phyloP scores from a whole-genome alignment of 495 filamentous ascomycete species.

The Aspergillus sclerotiicarbonarius region DNA sequence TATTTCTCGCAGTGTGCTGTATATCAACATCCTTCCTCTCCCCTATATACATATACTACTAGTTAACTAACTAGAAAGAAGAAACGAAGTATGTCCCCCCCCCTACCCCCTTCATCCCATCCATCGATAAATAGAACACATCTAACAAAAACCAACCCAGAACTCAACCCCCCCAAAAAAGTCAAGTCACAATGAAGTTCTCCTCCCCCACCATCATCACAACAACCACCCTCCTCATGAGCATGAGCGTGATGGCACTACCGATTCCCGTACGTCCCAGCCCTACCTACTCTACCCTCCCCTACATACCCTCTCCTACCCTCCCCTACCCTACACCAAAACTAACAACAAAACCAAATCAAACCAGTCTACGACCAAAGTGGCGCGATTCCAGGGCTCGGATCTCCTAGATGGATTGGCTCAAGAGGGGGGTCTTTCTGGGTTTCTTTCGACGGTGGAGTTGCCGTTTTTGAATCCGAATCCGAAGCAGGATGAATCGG shows the following conservation, averaged over 20 bases:
- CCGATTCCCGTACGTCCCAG: constrained; percentile 16
- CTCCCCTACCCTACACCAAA: background rate
- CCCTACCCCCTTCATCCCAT: too few species aligned
- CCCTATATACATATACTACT: too few species aligned
- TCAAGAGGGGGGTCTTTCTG: constrained; percentile 2
- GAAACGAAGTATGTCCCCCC: too few species aligned
- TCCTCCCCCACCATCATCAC: constrained; percentile 6
- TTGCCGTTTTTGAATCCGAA: constrained; percentile 2
- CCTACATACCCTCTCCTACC: background rate
- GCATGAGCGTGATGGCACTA: constrained; percentile 6
- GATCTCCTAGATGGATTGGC: constrained; percentile 1
- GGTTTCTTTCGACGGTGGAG: background rate
- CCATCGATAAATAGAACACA: too few species aligned
- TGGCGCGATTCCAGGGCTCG: background rate
- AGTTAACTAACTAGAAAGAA: too few species aligned
- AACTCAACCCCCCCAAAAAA: background rate
- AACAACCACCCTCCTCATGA: constrained; percentile 7
- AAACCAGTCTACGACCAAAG: background rate
- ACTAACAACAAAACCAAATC: background rate
- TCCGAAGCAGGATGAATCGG: background rate
- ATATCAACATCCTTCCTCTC: too few species aligned
- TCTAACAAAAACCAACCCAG: background rate
- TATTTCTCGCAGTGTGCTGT: too few species aligned
- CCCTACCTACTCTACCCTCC: too few species aligned
- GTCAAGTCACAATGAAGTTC: constrained; percentile 15